A percentile compares a stretch with the other conserved stretches of the same genome.
These are phyloP conservation scores for Cytospora chrysosperma DNA, from an alignment of 2,329 filamentous ascomycete species.

Conservation along the genomic window DNA sequence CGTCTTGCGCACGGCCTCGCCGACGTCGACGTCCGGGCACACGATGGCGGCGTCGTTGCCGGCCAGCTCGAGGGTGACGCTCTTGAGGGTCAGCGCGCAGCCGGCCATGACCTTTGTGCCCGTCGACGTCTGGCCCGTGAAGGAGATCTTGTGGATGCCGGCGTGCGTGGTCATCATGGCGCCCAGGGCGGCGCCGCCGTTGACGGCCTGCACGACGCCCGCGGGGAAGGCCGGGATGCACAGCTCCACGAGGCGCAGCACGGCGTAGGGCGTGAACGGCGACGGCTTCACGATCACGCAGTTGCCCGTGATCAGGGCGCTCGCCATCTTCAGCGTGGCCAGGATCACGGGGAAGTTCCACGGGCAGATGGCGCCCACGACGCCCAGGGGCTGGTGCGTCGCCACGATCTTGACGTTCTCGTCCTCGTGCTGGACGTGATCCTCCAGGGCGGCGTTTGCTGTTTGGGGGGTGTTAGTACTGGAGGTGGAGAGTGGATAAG, in stretches of 20 bases:
- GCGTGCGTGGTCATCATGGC: conserved; percentile 53
- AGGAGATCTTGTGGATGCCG: conserved; percentile 56
- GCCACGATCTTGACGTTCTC: conserved; percentile 41
- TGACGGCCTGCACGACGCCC: conserved; percentile 56
- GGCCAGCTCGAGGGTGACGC: conserved; percentile 52
- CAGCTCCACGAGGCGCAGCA: conserved; percentile 45
- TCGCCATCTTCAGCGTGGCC: conserved; percentile 49
- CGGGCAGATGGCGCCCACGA: conserved; percentile 55
- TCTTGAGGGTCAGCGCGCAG: conserved; percentile 52
- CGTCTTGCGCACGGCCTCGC: conserved; percentile 42
- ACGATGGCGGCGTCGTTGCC: conserved; percentile 57
- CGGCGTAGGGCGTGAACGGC: conserved; percentile 49
- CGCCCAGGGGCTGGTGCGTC: conserved; percentile 47
- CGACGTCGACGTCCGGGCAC: conserved; percentile 52
- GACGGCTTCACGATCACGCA: conserved; percentile 52
- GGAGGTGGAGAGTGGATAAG: not conserved
- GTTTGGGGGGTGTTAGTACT: conserved; percentile 10
- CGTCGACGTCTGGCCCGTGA: conserved; percentile 56
- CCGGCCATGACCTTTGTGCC: conserved; percentile 45
- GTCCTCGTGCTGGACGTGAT: conserved; percentile 48
- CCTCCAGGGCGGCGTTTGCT: conserved; percentile 40
- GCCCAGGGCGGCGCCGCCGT: conserved; percentile 54
- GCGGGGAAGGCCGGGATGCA: conserved; percentile 51
- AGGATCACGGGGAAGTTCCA: conserved; percentile 58
- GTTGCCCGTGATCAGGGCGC: conserved; percentile 51